Conservation (phyloP, 176 grass and related monocot species). For the Areca catechu region DNA sequence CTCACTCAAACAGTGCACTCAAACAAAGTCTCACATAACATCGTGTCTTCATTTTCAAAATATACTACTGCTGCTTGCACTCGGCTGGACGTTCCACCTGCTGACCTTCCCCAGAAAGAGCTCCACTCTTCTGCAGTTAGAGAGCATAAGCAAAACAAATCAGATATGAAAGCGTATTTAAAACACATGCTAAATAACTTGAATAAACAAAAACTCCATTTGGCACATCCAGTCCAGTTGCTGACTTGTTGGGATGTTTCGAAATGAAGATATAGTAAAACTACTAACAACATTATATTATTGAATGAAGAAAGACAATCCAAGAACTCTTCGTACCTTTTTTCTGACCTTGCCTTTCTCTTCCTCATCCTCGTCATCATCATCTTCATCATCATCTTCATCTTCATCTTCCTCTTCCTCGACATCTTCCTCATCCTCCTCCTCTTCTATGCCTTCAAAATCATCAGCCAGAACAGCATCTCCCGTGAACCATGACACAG, state of each 20-base stretch:
- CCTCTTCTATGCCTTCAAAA: slow-evolving; percentile 40
- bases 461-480: slow-evolving; percentile 74
- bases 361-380: slow-evolving; percentile 38
- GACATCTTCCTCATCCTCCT: slow-evolving; percentile 19
- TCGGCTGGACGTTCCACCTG: slow-evolving; percentile 70
- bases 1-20: too few species aligned
- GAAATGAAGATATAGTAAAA: too few species aligned
- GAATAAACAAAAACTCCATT: slow-evolving; percentile 15
- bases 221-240: not conserved
- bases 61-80: slow-evolving; percentile 79
- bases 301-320: not conserved
- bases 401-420: slow-evolving; percentile 41
- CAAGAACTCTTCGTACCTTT: slow-evolving; percentile 11
- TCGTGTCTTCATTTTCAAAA: too few species aligned
- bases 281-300: too few species aligned
- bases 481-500: slow-evolving; percentile 86
- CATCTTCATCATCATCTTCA: slow-evolving; percentile 43
- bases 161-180: not conserved
- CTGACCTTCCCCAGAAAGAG: slow-evolving; percentile 40
- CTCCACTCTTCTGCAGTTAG: slow-evolving; percentile 40
- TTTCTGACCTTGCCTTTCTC: slow-evolving; percentile 26
- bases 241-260: too few species aligned
- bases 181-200: not conserved
- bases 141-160: not conserved
- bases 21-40: too few species aligned